A percentile compares a stretch with the other conserved stretches of the same genome.
Conservation (phyloP, 78 protist species). For the Guillardia theta region DNA sequence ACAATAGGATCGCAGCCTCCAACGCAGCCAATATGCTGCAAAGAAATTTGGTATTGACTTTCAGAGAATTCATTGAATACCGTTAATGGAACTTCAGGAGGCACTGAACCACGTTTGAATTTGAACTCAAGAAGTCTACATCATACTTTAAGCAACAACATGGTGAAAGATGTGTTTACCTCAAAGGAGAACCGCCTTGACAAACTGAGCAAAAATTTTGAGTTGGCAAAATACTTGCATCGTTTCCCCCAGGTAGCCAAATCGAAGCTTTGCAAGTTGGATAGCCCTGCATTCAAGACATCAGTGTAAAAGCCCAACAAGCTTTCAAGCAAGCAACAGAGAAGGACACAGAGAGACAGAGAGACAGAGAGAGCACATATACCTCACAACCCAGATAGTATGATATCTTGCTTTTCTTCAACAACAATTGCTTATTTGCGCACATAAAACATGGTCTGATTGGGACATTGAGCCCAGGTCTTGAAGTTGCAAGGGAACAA, state of each 20-base stretch:
- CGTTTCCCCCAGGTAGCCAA: neutral
- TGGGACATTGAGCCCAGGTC: neutral
- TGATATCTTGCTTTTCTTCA: neutral
- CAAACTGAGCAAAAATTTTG: neutral
- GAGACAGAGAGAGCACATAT: neutral
- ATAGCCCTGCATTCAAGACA: neutral
- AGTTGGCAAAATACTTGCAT: neutral
- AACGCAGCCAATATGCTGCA: neutral
- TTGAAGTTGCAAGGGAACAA: neutral
- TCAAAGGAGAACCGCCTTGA: neutral
- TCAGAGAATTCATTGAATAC: too few species aligned
- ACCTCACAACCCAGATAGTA: neutral
- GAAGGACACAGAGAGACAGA: neutral
- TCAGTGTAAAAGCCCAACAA: neutral
- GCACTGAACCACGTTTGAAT: conserved; percentile 2
- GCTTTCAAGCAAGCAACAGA: neutral
- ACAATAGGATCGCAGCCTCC: neutral
- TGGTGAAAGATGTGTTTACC: neutral
- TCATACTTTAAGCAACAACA: neutral
- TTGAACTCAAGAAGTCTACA: neutral
- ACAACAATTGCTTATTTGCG: neutral
- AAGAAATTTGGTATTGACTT: too few species aligned
- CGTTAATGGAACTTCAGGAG: too few species aligned
- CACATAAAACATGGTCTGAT: neutral
- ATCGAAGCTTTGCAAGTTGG: conserved; percentile 14